These are phyloP conservation scores for Solanum bukasovii DNA, from an alignment of 257 asterid genomes.

Conservation along the genomic window DNA sequence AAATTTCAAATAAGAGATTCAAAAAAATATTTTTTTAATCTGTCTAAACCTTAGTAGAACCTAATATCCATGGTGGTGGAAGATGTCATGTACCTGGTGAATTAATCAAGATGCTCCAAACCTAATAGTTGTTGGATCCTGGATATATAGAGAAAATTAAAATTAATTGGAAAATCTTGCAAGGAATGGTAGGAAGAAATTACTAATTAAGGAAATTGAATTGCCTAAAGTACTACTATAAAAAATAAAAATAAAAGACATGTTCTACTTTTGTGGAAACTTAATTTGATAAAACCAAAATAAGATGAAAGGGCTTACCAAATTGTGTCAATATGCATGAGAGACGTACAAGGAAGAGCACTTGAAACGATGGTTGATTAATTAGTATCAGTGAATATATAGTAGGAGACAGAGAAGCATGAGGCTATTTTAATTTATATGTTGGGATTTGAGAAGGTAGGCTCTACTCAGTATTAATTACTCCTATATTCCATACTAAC, in stretches of 20 bases:
- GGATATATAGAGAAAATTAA: not conserved
- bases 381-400: not conserved
- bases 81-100: not conserved
- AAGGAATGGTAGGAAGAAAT: not conserved
- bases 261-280: not conserved
- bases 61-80: not conserved
- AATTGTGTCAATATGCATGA: not conserved
- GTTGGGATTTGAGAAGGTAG: not conserved
- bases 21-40: too few relatives aligned
- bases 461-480: not conserved
- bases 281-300: not conserved
- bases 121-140: too few relatives aligned
- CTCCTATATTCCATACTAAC: not conserved
- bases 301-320: not conserved
- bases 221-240: not conserved
- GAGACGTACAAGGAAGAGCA: not conserved
- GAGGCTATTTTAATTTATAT: not conserved
- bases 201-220: not conserved
- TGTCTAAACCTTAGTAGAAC: not conserved
- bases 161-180: not conserved
- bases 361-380: not conserved
- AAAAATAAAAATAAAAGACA: not conserved
- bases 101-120: not conserved
- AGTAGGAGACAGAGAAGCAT: not conserved
- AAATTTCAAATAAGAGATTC: too few relatives aligned